Base-by-base conservation (phyloP, 345 rosid genomes). In the Geranium brycei region DNA sequence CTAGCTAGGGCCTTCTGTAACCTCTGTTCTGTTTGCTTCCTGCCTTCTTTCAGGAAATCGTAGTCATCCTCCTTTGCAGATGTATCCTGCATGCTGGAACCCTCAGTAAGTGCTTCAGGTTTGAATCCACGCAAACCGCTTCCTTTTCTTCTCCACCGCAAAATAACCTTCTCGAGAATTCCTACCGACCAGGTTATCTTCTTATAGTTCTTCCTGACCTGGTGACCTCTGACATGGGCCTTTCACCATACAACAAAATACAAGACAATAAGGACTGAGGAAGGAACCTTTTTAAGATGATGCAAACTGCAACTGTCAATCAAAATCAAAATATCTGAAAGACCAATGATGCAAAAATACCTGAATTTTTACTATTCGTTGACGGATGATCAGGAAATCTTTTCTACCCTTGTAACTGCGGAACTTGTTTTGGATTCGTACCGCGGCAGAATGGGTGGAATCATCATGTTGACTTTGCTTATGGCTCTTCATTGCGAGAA, bases 201-300 rank as follows among this genome's bases (percentile, higher is more conserved):
- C 73, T 72, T 82, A 75, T 83, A 76, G 78, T 81, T 84, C 75
- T 84, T 89, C 77, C 98, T 84, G 19, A 87, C 89, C 73, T 91
- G 92, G 79, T 89, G 85, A 56, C 98, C 96, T 78, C 98, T 87
- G 31, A 87, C 85, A 73, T 83, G 93, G 59, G 98, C 98, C 98
- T 92, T 74, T 69, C 69, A 72, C 64, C 32, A 19, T 14, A 78
- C 63, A 70, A 56, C 14, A 61, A 57, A 17, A 47, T 6, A 53
- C 3, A 28, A 51, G 38, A 51, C 51, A 30, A 23, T 19, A 64
- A 64, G 51, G 67, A 58, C 53, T 55, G 32, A 57, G 67, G 3
- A 64, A 47, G 2, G 28, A 23, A 23, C 28, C 56, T 19, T 62
- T 62, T 30, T 62, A 55, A 41, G 30, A 60, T 30, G 38, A 35